A percentile compares a stretch with the other conserved stretches of the same genome.
Conservation (phyloP, 352 stramenopile genomes). For the Globisporangium solare region DNA sequence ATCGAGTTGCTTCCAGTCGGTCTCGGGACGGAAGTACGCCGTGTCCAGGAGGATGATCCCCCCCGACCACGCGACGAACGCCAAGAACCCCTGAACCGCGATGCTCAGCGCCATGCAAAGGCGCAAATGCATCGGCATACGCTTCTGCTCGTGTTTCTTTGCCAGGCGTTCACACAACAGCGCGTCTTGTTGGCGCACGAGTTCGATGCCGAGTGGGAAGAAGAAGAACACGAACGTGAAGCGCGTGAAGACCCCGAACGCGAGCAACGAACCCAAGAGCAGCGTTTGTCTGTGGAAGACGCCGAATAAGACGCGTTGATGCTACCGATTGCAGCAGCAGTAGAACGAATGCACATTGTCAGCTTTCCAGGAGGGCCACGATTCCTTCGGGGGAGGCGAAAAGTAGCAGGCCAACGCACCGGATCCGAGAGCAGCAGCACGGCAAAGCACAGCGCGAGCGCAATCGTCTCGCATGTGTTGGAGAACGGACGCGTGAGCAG, state of each 20-base stretch:
- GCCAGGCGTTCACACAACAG: constrained; percentile 18
- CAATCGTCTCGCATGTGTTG: constrained; percentile 69
- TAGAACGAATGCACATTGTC: not conserved
- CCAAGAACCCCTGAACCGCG: constrained; percentile 36
- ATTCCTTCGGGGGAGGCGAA: too few relatives aligned
- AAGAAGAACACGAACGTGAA: constrained; percentile 86
- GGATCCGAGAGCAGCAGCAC: constrained; percentile 44
- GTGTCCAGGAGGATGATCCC: constrained; percentile 51
- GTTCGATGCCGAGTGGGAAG: constrained; percentile 59
- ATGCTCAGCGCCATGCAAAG: constrained; percentile 28
- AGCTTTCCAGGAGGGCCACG: not conserved
- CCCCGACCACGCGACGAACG: constrained; percentile 32
- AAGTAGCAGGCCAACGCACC: constrained; percentile 15
- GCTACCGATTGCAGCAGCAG: constrained; percentile 15
- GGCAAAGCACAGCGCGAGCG: constrained; percentile 53
- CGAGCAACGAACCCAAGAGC: constrained; percentile 57
- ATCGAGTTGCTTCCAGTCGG: not conserved
- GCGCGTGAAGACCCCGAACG: constrained; percentile 68
- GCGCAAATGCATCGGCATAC: not conserved
- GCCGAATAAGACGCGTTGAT: constrained; percentile 28
- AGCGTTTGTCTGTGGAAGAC: constrained; percentile 47
- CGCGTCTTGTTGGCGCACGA: constrained; percentile 51
- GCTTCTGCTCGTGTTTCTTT: constrained; percentile 23
- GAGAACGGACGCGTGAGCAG: constrained; percentile 75
- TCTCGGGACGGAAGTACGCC: constrained; percentile 43